Base-by-base conservation (phyloP, 345 rosid species). In the Syzygium oleosum region DNA sequence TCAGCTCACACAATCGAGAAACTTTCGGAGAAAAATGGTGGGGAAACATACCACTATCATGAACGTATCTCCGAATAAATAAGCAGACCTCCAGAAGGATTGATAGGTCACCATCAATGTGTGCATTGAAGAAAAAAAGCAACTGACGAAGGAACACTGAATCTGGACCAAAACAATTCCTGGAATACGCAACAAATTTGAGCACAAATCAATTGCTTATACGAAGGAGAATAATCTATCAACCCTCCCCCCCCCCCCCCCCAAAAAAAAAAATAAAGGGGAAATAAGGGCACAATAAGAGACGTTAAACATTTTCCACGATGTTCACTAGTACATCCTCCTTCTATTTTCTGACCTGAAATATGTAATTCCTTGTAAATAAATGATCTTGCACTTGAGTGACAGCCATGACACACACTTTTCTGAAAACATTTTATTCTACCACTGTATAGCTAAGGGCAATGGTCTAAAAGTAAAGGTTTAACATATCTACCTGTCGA, bases 81-180 rank as follows among this genome's bases (percentile, higher is more conserved):
- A 90, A 94, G 91, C 98, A 96, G 41, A 93, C 91, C 94, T 93
- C 95, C 93, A 93, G 93, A 41, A 98, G 97, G 87, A 92, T 85
- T 41, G 91, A 68, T 89, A 94, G 88, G 92, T 97, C 99, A 85
- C 88, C 91, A 83, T 79, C 86, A 88, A 94, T 91, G 78, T 91
- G 90, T 49, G 98, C 93, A 90, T 93, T 90, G 88, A 95, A 93
- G 93, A 96, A 95, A 89, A 97, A 98, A 87, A 94, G 92, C 52
- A 96, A 90, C 92, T 94, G 97, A 55, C 92, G 92, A 78, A 98
- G 95, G 91, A 97, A 98, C 85, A 89, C 93, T 41, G 99, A 98
- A 88, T 93, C 92, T 84, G 98, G 95, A 93, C 95, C 97, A 90
- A 98, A 98, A 90, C 94, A 97, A 92, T 89, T 89, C 92, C 99